Conservation (phyloP, 2,329 filamentous ascomycete genomes). For the Colletotrichum musicola region DNA sequence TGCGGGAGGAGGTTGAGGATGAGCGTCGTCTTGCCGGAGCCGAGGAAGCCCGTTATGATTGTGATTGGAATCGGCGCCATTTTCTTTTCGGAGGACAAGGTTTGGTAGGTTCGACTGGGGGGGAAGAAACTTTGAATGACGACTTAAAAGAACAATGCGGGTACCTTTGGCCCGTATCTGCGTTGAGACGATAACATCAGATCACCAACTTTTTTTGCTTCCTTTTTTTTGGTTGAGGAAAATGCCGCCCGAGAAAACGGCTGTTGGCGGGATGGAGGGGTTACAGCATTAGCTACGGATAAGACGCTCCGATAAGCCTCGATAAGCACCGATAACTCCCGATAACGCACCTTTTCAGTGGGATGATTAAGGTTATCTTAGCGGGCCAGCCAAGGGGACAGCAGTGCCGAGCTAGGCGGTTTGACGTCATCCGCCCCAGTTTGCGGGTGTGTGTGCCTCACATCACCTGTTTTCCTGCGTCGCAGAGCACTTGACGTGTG, state of each 20-base stretch:
- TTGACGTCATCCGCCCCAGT: constrained; percentile 41
- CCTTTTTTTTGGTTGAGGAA: constrained; percentile 31
- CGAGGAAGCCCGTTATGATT: constrained; percentile 95
- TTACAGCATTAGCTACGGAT: background rate
- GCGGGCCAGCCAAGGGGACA: constrained; percentile 28
- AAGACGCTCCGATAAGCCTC: constrained; percentile 29
- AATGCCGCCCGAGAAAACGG: constrained; percentile 23
- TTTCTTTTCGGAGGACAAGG: constrained; percentile 11
- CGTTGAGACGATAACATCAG: constrained; percentile 29
- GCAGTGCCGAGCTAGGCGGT: constrained; percentile 36
- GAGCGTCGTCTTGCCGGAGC: constrained; percentile 95
- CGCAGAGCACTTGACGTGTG: constrained; percentile 1
- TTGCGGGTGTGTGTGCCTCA: constrained; percentile 26
- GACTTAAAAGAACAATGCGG: background rate
- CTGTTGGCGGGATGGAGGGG: constrained; percentile 28
- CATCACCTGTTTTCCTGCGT: constrained; percentile 30
- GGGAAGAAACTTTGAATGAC: background rate
- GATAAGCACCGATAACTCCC: background rate
- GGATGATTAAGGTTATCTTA: constrained; percentile 39
- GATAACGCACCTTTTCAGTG: constrained; percentile 11
- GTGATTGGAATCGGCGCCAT: constrained; percentile 88
- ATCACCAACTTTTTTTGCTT: background rate
- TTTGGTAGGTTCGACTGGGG: background rate
- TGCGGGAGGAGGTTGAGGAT: constrained; percentile 95
- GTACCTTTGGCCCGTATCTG: constrained; percentile 21